Percentiles rank a stretch among this genome's conserved stretches.
phyloP scores from a whole-genome alignment of 805 yeast species.

The Sporopachydermia quercuum region DNA sequence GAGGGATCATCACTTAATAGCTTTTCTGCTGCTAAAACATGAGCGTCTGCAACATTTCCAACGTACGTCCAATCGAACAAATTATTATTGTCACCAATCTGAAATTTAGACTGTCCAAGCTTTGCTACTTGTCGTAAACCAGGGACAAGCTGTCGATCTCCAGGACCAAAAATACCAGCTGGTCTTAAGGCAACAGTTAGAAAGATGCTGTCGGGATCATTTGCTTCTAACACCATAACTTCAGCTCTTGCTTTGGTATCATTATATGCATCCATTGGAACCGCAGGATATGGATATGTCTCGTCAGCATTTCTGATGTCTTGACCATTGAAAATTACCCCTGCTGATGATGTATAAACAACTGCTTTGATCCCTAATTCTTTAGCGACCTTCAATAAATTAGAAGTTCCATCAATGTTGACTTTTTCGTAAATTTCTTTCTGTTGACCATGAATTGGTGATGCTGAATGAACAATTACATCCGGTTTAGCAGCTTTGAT shows the following conservation, averaged over 20 bases:
- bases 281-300: conserved; percentile 79
- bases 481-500: conserved; percentile 43
- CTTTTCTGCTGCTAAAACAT: conserved; percentile 79
- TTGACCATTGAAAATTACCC: conserved; percentile 92
- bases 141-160: conserved; percentile 93
- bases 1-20: conserved; percentile 30
- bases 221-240: conserved; percentile 59
- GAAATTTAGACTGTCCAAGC: conserved; percentile 80
- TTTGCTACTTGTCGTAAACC: conserved; percentile 74
- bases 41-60: conserved; percentile 97
- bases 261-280: conserved; percentile 94
- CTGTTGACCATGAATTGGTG: conserved; percentile 86
- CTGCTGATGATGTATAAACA: conserved; percentile 94
- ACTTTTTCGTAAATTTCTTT: conserved; percentile 76
- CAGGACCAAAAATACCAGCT: conserved; percentile 98
- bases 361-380: conserved; percentile 36
- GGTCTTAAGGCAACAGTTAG: conserved; percentile 84
- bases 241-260: conserved; percentile 92
- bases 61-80: conserved; percentile 94
- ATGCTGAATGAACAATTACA: conserved; percentile 88
- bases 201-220: conserved; percentile 38
- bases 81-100: conserved; percentile 87
- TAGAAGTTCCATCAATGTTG: conserved; percentile 78
- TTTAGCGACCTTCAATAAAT: conserved; percentile 46
- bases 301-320: conserved; percentile 89